Evolutionary conservation across 1,139 yeast species (phyloP).

Genomic region (Wickerhamiella pararugosa): DNA sequence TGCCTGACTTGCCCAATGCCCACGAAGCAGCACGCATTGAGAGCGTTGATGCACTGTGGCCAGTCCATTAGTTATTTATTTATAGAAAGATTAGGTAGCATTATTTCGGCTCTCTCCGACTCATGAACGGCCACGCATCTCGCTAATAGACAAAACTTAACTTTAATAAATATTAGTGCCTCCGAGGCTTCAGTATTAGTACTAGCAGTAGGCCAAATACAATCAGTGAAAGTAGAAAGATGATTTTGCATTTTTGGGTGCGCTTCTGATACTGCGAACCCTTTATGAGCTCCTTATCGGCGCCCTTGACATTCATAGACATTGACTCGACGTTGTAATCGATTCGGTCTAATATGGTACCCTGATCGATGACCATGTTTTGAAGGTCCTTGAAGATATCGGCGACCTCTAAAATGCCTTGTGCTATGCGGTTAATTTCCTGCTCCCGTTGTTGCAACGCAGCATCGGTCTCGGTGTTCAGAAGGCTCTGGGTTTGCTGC

Average conservation of each 20-base stretch:
- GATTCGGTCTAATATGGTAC: constrained; percentile 80
- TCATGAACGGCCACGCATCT: background rate
- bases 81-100: background rate
- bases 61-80: background rate
- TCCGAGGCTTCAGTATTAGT: constrained; percentile 52
- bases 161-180: constrained; percentile 10
- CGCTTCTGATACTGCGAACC: constrained; percentile 76
- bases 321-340: constrained; percentile 81
- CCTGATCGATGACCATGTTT: constrained; percentile 84
- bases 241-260: constrained; percentile 81
- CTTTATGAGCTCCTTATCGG: constrained; percentile 59
- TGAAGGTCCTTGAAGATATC: constrained; percentile 91
- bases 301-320: constrained; percentile 55
- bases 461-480: constrained; percentile 17
- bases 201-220: constrained; percentile 60
- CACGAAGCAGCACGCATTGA: constrained; percentile 4
- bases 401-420: constrained; percentile 84
- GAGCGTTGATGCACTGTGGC: constrained; percentile 9
- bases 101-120: background rate
- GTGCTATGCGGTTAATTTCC: constrained; percentile 81
- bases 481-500: constrained; percentile 22
- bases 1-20: constrained; percentile 8
- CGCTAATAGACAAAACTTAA: background rate
- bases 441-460: constrained; percentile 60
- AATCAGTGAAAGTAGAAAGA: constrained; percentile 51